Conservation (phyloP, 2,329 filamentous ascomycete species). For the Beauveria rudraprayagi region DNA sequence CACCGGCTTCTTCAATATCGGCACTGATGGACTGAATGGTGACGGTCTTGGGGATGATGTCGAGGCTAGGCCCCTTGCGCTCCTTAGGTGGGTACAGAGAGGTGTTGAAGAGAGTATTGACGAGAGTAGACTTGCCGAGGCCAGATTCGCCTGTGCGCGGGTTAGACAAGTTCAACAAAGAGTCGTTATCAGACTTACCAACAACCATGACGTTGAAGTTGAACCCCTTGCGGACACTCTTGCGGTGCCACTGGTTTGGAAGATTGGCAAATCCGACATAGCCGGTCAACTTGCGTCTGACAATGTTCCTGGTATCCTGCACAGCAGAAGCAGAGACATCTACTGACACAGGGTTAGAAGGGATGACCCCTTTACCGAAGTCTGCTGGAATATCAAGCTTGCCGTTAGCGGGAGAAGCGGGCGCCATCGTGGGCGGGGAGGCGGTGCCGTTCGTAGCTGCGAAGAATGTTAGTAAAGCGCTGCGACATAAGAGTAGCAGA, state of each 20-base stretch:
- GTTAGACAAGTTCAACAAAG: slow-evolving; percentile 4
- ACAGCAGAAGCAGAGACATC: slow-evolving; percentile 33
- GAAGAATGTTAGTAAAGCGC: slow-evolving; percentile 27
- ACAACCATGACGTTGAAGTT: slow-evolving; percentile 99
- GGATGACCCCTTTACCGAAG: slow-evolving; percentile 22
- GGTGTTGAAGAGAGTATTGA: slow-evolving; percentile 99
- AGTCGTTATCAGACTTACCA: slow-evolving; percentile 52
- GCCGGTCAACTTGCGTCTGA: slow-evolving; percentile 94
- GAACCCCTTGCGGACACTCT: slow-evolving; percentile 99
- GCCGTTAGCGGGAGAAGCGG: slow-evolving; percentile 33
- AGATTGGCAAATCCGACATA: slow-evolving; percentile 98
- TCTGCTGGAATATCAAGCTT: slow-evolving; percentile 26
- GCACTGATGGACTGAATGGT: slow-evolving; percentile 91
- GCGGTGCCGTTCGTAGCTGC: slow-evolving; percentile 40
- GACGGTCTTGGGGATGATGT: slow-evolving; percentile 97
- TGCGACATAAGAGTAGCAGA: background rate
- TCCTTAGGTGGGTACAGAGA: slow-evolving; percentile 98
- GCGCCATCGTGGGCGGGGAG: slow-evolving; percentile 34
- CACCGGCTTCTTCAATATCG: slow-evolving; percentile 97
- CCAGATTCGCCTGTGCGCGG: slow-evolving; percentile 84
- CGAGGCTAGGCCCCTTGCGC: slow-evolving; percentile 92
- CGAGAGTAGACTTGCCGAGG: slow-evolving; percentile 95
- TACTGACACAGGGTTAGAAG: slow-evolving; percentile 28
- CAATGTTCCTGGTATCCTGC: slow-evolving; percentile 83
- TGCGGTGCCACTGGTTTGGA: slow-evolving; percentile 99